Conservation (phyloP, 805 yeast genomes). For the Candida vaughaniae region DNA sequence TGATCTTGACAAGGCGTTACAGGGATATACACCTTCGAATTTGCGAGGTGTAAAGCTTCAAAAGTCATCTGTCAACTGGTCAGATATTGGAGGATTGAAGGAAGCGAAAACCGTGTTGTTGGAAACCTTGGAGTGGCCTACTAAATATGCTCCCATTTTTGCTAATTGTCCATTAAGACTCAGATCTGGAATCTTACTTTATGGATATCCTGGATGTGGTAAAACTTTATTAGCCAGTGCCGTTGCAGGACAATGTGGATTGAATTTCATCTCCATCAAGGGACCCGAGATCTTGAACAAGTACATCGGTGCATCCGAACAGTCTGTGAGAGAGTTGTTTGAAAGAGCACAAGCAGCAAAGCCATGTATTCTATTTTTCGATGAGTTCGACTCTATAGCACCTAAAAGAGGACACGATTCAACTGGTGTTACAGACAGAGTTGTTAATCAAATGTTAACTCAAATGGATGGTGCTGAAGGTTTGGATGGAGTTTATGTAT, state of each 20-base stretch:
- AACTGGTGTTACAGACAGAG: constrained; percentile 96
- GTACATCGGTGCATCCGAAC: constrained; percentile 97
- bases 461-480: constrained; percentile 99
- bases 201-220: constrained; percentile 98
- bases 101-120: constrained; percentile 73
- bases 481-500: constrained; percentile 90
- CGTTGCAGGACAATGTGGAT: constrained; percentile 88
- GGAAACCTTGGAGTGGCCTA: constrained; percentile 97
- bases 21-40: constrained; percentile 74
- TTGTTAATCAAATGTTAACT: constrained; percentile 93
- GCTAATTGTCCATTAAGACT: constrained; percentile 81
- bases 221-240: constrained; percentile 92
- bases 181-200: constrained; percentile 84
- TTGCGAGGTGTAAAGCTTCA: constrained; percentile 84
- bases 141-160: constrained; percentile 93
- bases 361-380: constrained; percentile 90
- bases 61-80: constrained; percentile 74
- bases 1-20: constrained; percentile 56
- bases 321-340: constrained; percentile 87
- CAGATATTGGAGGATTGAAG: constrained; percentile 82
- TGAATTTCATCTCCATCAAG: constrained; percentile 88
- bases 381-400: constrained; percentile 95
- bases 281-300: constrained; percentile 96
- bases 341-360: constrained; percentile 94
- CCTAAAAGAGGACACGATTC: constrained; percentile 98